A percentile compares a stretch with the other conserved stretches of the same genome.
Evolutionary conservation across 2,329 filamentous ascomycete genomes (phyloP).

Genomic region (Beauveria brongniartii): DNA sequence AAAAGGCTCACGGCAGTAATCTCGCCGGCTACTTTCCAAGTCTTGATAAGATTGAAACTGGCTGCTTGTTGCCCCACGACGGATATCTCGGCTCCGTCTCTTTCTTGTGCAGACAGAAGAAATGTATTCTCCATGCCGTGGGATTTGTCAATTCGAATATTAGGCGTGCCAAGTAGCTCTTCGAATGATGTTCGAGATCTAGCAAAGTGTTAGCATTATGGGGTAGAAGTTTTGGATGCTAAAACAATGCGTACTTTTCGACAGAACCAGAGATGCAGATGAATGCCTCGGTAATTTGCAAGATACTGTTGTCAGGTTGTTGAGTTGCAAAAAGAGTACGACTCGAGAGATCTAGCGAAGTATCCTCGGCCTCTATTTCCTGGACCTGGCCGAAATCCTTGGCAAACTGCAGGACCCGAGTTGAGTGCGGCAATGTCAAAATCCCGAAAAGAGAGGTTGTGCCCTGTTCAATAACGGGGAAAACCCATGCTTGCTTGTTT

Average conservation of each 20-base stretch:
- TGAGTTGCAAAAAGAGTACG: constrained; percentile 42
- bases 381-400: constrained; percentile 37
- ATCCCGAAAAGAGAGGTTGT: constrained; percentile 28
- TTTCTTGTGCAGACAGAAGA: constrained; percentile 33
- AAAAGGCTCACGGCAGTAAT: constrained; percentile 4
- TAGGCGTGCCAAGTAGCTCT: constrained; percentile 23
- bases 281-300: neutral
- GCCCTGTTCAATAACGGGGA: constrained; percentile 24
- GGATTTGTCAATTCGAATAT: constrained; percentile 33
- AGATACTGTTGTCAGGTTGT: constrained; percentile 26
- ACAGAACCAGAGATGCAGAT: neutral
- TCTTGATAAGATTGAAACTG: neutral
- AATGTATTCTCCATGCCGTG: constrained; percentile 30
- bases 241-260: neutral
- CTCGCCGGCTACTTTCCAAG: constrained; percentile 3
- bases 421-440: constrained; percentile 40
- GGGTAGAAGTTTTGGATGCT: neutral
- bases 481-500: constrained; percentile 46
- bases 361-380: constrained; percentile 32
- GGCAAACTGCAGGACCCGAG: constrained; percentile 40
- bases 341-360: constrained; percentile 42
- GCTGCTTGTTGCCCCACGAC: neutral
- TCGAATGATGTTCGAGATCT: constrained; percentile 24
- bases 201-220: neutral
- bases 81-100: neutral